phyloP scores from a whole-genome alignment of 2,329 filamentous ascomycete genomes.

The Diaporthe citri region DNA sequence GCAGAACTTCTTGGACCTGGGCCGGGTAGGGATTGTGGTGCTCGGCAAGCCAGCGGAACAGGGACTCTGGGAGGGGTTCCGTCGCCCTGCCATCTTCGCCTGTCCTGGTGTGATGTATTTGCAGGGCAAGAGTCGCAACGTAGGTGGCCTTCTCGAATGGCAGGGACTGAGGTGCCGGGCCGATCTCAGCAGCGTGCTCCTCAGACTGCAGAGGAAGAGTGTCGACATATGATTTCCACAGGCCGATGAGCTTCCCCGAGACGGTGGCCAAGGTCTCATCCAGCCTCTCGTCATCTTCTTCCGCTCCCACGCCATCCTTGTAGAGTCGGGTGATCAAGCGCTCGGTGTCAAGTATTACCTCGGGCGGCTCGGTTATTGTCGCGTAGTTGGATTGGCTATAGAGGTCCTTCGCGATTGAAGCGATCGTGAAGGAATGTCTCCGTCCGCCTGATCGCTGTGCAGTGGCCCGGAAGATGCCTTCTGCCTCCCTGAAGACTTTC shows the following conservation, averaged over 20 bases:
- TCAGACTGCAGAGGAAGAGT: constrained; percentile 62
- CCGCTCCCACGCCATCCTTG: constrained; percentile 68
- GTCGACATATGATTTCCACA: constrained; percentile 69
- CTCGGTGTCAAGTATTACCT: constrained; percentile 82
- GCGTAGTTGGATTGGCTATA: constrained; percentile 71
- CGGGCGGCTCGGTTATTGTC: constrained; percentile 75
- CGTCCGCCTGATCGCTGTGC: constrained; percentile 56
- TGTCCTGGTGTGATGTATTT: constrained; percentile 78
- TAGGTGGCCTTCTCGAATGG: constrained; percentile 82
- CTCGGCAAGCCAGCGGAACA: constrained; percentile 85
- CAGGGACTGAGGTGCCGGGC: constrained; percentile 71
- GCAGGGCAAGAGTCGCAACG: constrained; percentile 81
- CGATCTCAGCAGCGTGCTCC: constrained; percentile 72
- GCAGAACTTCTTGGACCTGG: constrained; percentile 75
- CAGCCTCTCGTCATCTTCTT: constrained; percentile 68
- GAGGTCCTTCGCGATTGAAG: constrained; percentile 78
- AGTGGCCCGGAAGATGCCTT: constrained; percentile 67
- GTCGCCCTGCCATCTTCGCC: constrained; percentile 50
- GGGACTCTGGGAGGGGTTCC: constrained; percentile 77
- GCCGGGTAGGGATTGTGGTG: constrained; percentile 80
- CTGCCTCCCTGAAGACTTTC: constrained; percentile 66
- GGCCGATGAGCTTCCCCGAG: constrained; percentile 62
- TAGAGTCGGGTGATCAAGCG: constrained; percentile 75
- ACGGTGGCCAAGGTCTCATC: constrained; percentile 68
- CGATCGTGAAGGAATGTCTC: constrained; percentile 72